These are phyloP conservation scores for Drechslerella stenobrocha DNA, from an alignment of 2,329 filamentous ascomycete species.

Conservation along the genomic window DNA sequence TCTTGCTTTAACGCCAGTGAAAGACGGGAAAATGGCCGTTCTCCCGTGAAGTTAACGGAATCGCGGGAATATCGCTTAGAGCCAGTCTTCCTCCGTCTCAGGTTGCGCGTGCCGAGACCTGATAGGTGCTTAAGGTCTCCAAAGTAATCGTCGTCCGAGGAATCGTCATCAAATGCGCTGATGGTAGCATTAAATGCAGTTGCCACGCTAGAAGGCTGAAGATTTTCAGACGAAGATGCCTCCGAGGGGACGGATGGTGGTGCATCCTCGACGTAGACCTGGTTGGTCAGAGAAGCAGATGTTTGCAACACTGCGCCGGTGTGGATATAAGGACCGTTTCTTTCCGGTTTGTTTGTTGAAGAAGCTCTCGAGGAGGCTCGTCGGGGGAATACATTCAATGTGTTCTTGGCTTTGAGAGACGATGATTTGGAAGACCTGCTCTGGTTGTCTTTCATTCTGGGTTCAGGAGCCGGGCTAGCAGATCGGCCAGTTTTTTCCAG, in stretches of 20 bases:
- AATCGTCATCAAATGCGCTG: constrained; percentile 44
- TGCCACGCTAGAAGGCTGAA: constrained; percentile 3
- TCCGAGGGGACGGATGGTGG: constrained; percentile 19
- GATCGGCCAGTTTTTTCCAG: background rate
- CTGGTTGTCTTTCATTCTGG: constrained; percentile 9
- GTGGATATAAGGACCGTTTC: constrained; percentile 29
- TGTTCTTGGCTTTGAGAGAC: constrained; percentile 18
- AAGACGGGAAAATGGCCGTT: constrained; percentile 30
- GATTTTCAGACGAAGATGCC: constrained; percentile 29
- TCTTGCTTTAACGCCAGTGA: constrained; percentile 38
- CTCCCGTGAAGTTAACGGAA: constrained; percentile 17
- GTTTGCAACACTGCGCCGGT: constrained; percentile 4
- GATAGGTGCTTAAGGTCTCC: constrained; percentile 37
- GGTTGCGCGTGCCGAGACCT: constrained; percentile 31
- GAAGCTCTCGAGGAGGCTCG: constrained; percentile 15
- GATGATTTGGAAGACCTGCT: background rate
- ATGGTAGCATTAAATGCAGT: constrained; percentile 12
- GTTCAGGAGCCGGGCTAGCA: background rate
- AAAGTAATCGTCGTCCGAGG: constrained; percentile 45
- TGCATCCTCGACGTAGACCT: constrained; percentile 15
- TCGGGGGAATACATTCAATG: constrained; percentile 19
- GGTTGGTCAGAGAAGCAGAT: constrained; percentile 11
- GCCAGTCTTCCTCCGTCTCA: constrained; percentile 28
- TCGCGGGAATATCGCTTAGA: constrained; percentile 40
- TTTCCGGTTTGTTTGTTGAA: constrained; percentile 15